Base-by-base conservation (phyloP, 768 basidiomycete species). In the Agrocybe pediades region DNA sequence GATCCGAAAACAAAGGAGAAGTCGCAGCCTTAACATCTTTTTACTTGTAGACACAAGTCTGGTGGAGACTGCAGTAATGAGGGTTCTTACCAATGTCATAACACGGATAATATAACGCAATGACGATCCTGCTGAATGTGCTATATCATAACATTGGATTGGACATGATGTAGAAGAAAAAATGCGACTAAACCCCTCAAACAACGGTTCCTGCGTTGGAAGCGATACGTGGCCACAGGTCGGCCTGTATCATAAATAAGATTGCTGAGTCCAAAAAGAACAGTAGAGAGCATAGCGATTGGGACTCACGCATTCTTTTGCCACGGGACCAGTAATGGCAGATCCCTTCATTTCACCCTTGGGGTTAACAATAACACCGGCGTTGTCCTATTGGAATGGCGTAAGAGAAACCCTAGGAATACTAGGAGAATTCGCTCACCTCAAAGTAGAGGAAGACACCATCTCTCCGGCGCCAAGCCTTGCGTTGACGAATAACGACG, bases 261-360 rank as follows among this genome's bases (percentile, higher is more conserved):
- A 36, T 36, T n/a, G 5, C n/a, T 25, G 26, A 45, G 26, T 39
- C n/a, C 16, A 29, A 30, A 16, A 56, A 25, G 27, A 1, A 20
- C 5, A 11, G 26, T 24, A 20, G 27, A 23, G 42, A 4, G 20
- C 43, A 46, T 27, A n/a, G 19, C 1, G 6, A 49, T 26, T 29
- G 6, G 7, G 40, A 86, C 92, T 39, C 71, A 94, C 92, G 69
- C 97, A 98, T 92, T 98, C 96, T 86, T 98, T 99, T 78, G 96
- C 97, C 58, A 99, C 92, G 36, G 94, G 95, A 53, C 94, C 94
- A 29, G 94, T 92, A 69, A 97, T 96, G 56, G 92, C 92, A 48
- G 92, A 95, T 46, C 96, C 96, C 82, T 99, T 99, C 97, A 99
- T 99, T 80, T 99, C 97, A 66, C 96, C 96, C 83, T 98, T 98